phyloP scores from a whole-genome alignment of 2,329 filamentous ascomycete species.

The Nannizziopsis arthrosporioides region DNA sequence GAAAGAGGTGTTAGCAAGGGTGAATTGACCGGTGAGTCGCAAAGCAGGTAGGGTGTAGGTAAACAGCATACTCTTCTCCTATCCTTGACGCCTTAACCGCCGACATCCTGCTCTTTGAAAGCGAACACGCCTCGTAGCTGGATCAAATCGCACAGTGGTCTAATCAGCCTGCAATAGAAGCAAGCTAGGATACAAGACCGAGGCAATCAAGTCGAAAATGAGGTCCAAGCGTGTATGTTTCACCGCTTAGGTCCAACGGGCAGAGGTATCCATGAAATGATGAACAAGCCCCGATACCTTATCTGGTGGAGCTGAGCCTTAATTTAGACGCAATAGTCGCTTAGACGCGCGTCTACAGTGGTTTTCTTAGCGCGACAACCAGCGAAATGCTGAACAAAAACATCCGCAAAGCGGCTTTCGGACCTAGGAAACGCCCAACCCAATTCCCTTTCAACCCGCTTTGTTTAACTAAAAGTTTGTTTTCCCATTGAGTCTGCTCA shows the following conservation, averaged over 20 bases:
- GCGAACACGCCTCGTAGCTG: not conserved
- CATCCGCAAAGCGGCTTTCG: not conserved
- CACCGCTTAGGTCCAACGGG: not conserved
- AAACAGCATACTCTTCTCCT: slow-evolving; percentile 57
- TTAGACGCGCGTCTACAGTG: no score
- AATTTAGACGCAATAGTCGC: no score
- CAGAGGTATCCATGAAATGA: not conserved
- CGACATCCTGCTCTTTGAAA: slow-evolving; percentile 32
- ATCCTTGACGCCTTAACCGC: slow-evolving; percentile 56
- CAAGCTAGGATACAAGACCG: not conserved
- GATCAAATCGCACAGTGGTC: not conserved
- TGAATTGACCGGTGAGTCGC: not conserved
- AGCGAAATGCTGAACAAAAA: no score
- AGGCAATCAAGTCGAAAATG: not conserved
- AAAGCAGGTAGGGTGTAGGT: not conserved
- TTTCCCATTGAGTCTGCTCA: no score
- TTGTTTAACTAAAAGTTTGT: no score
- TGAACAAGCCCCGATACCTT: not conserved
- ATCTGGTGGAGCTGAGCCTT: not conserved
- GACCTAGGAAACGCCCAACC: not conserved
- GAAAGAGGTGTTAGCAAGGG: slow-evolving; percentile 21
- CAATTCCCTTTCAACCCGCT: not conserved
- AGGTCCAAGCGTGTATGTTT: not conserved
- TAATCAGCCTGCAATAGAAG: no score
- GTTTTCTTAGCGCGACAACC: no score